These are phyloP conservation scores for Paulownia fortunei DNA, from an alignment of 257 asterid species.

Conservation along the genomic window DNA sequence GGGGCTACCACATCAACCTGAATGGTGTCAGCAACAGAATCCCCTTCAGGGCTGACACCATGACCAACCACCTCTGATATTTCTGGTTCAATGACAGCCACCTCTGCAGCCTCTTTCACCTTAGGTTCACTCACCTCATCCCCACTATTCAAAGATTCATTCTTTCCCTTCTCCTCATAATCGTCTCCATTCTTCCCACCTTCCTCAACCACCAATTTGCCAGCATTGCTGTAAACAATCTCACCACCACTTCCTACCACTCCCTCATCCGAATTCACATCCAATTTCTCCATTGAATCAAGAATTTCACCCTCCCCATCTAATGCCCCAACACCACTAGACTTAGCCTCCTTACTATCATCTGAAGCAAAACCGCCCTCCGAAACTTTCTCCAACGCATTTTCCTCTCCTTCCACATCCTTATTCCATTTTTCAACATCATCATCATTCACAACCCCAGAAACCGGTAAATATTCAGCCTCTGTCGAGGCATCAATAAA, in stretches of 20 bases:
- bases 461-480: no score
- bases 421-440: slow-evolving; percentile 31
- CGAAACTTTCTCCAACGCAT: slow-evolving; percentile 16
- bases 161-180: neutral
- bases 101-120: slow-evolving; percentile 21
- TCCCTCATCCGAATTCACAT: neutral
- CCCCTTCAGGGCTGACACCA: slow-evolving; percentile 43
- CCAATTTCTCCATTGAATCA: neutral
- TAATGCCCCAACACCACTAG: neutral
- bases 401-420: slow-evolving; percentile 26
- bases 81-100: neutral
- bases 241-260: neutral
- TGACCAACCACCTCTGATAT: slow-evolving; percentile 25
- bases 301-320: neutral
- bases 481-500: slow-evolving; percentile 31
- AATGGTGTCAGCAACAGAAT: no score
- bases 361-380: neutral
- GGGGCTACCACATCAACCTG: slow-evolving; percentile 38
- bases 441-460: no score
- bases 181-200: neutral
- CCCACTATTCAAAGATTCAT: neutral
- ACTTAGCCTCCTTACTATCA: neutral
- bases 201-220: neutral
- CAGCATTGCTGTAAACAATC: neutral
- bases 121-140: slow-evolving; percentile 4